Base-by-base conservation (phyloP, 2,329 filamentous ascomycete genomes). In the Phyllosticta paracitricarpa region DNA sequence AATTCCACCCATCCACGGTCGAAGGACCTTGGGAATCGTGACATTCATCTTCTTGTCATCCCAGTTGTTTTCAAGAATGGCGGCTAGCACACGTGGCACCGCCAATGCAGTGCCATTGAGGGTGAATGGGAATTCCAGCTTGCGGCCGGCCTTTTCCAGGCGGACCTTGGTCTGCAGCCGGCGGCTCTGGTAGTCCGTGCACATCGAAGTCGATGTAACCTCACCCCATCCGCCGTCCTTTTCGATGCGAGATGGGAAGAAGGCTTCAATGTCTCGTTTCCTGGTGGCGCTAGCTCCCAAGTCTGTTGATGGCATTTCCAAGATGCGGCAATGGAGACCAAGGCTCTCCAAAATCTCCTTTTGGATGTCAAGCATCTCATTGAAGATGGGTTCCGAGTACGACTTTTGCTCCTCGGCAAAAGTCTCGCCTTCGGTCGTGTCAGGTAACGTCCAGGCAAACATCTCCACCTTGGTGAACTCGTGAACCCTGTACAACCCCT, bases 401-500 rank as follows among this genome's bases (percentile, higher is more conserved):
- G 61, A 58, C 62, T 56, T 61, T 54, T 48, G 63, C 6, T 55
- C 57, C 9, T 68, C 65, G 6, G 65, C 66, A 57, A 75, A 74
- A 53, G 72, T 68, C 2, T 74, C 71, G 8, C 70, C 64, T 3
- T 67, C 69, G 61, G 61, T 48, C 57, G 55, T 26, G 59, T 84
- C 80, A 1, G 89, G 84, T 30, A 81, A 68, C 4, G 90, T 88
- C 94, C 94, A 99, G 0, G 89, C 91, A 72, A 99, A 97, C 80
- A 99, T 86, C 75, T 99, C 94, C 0, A 99, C 93, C 73, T 99
- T 99, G 28, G 91, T 96, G 76, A 99, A 99, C 75, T 99, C 94
- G 75, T 99, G 94, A 3, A 99, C 94, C 28, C 94, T 88, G 76
- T 97, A 99, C 1, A 99, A 78, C 4, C 94, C 94, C 76, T 96